phyloP scores from a whole-genome alignment of 495 filamentous ascomycete species.

The Astrothelium macrocarpum region DNA sequence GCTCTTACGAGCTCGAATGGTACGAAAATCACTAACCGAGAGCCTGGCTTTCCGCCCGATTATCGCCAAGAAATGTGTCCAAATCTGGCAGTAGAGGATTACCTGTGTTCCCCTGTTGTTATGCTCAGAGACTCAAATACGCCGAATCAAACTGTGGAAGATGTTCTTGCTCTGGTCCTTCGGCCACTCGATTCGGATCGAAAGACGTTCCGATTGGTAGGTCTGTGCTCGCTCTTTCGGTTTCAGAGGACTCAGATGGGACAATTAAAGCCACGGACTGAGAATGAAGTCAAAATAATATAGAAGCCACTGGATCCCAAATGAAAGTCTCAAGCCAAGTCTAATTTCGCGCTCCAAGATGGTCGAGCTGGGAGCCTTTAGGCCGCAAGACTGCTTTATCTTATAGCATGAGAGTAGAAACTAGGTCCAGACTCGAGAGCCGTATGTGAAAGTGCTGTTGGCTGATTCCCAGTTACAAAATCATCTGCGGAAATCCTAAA shows the following conservation, averaged over 20 bases:
- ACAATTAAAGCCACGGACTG: background rate
- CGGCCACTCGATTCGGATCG: background rate
- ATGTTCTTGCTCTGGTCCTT: slow-evolving; percentile 1
- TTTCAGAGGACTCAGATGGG: background rate
- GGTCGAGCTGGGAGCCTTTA: too few species aligned
- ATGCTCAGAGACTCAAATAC: background rate
- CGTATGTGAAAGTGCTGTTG: too few species aligned
- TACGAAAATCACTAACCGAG: background rate
- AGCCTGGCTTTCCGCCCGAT: background rate
- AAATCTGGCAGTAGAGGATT: background rate
- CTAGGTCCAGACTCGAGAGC: too few species aligned
- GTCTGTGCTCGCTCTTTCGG: background rate
- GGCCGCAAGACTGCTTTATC: too few species aligned
- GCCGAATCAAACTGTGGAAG: background rate
- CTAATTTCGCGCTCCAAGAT: background rate
- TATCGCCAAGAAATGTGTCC: background rate
- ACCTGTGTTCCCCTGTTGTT: background rate
- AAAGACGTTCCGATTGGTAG: background rate
- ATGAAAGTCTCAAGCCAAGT: too few species aligned
- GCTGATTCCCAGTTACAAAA: too few species aligned
- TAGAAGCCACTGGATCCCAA: background rate
- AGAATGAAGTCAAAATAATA: background rate
- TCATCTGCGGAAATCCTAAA: too few species aligned
- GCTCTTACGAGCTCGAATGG: background rate
- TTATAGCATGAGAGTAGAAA: too few species aligned